Percentiles rank a stretch among this genome's conserved stretches.
Evolutionary conservation across 768 basidiomycete species (phyloP).

Genomic region (Tremella mesenterica): DNA sequence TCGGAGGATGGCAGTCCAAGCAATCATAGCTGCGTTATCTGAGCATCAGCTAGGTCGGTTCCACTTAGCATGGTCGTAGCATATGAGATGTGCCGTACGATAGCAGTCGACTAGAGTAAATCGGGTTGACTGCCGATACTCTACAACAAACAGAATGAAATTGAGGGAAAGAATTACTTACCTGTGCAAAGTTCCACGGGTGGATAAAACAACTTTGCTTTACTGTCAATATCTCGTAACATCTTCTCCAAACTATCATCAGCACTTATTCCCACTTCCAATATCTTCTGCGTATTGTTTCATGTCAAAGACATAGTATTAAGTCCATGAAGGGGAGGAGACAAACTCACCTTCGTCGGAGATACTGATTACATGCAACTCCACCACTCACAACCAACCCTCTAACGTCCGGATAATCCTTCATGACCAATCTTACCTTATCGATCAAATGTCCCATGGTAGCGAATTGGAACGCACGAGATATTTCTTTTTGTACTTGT

Average conservation of each 20-base stretch:
- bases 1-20: conserved; percentile 77
- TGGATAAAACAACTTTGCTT: conserved; percentile 58
- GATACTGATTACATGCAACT: conserved; percentile 73
- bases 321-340: not conserved
- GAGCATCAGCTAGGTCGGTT: no score
- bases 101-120: no score
- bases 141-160: not conserved
- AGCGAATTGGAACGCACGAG: conserved; percentile 62
- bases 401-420: conserved; percentile 45
- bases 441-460: conserved; percentile 65
- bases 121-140: no score
- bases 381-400: conserved; percentile 81
- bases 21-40: conserved; percentile 98
- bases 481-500: conserved; percentile 48
- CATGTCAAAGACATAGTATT: not conserved
- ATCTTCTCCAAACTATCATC: conserved; percentile 23
- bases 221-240: conserved; percentile 14
- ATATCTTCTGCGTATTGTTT: not conserved
- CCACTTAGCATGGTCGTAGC: no score
- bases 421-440: conserved; percentile 56
- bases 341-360: conserved; percentile 56
- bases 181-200: conserved; percentile 72
- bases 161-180: conserved; percentile 36
- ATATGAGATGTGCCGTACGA: not conserved
- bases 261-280: not conserved